Base-by-base conservation (phyloP, 129 eudicot genomes). In the Flaveria trinervia region DNA sequence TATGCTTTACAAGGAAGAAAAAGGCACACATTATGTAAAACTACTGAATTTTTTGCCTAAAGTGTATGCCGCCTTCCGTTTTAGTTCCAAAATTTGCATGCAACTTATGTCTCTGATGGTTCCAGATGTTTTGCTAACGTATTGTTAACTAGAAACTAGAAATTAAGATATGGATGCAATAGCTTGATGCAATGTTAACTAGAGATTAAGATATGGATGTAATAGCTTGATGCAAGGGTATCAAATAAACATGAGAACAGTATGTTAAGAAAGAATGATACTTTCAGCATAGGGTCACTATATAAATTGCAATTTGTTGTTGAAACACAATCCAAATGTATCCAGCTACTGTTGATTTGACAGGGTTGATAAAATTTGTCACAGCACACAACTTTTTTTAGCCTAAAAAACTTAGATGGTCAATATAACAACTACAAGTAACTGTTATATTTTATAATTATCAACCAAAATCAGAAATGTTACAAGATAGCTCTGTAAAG, bases 1-100 rank as follows among this genome's bases (percentile, higher is more conserved):
- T 93, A 61, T 16, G 74, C 69, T 68, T 62, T 54, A 72, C 44
- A 45, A 73, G 60, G 16, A 72, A 68, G 20, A 61, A 9, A 22
- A 46, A 2, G 3, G 30, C 15, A 60, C 51, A 28, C 80, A 30
- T 18, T 17, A 69, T 2, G 61, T 9, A 62, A 43, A 23, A n/a
- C 18, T 18, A 36, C n/a, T 23, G 5, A 0, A 54, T 16, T 5
- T 17, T 17, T n/a, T 4, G 43, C 51, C 33, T 16, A 36, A 20
- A 45, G 15, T 6, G 18, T 45, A 46, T 8, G 57, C n/a, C 15
- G 12, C 5, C 36, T 23, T 59, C 65, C 23, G 65, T 59, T 59
- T 57, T 59, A 20, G 65, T 59, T 59, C 65, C 16, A 11, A 59
- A 52, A 57, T 59, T 22, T 10, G 7, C 25, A 48, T 71, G 64